Evolutionary conservation across 768 basidiomycete genomes (phyloP).

Genomic region (Imleria badia): DNA sequence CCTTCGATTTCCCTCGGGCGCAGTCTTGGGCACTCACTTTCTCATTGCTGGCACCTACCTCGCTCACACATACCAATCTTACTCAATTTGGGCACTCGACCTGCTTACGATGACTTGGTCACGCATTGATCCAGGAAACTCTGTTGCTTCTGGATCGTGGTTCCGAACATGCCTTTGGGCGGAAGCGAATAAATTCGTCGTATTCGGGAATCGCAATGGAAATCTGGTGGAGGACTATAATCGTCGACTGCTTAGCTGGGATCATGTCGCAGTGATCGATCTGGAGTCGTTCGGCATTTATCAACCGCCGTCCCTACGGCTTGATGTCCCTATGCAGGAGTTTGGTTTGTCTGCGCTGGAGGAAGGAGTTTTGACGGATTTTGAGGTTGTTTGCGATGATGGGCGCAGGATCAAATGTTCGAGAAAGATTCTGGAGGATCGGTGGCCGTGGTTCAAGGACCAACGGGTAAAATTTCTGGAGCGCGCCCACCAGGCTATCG

Average conservation of each 20-base stretch:
- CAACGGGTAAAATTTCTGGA: conserved; percentile 61
- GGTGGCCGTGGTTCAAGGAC: conserved; percentile 95
- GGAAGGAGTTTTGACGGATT: conserved; percentile 81
- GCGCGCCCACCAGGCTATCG: conserved; percentile 55
- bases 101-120: conserved; percentile 81
- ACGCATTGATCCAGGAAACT: conserved; percentile 84
- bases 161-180: conserved; percentile 90
- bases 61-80: conserved; percentile 90
- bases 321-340: conserved; percentile 75
- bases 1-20: conserved; percentile 93
- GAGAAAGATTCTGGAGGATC: conserved; percentile 77
- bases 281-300: conserved; percentile 96
- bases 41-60: conserved; percentile 96
- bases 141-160: conserved; percentile 89
- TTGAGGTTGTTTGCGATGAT: conserved; percentile 91
- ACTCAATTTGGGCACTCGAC: conserved; percentile 96
- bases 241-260: conserved; percentile 85
- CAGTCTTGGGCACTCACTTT: conserved; percentile 85
- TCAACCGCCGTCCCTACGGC: conserved; percentile 69
- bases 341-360: conserved; percentile 83
- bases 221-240: conserved; percentile 93
- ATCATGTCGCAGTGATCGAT: conserved; percentile 87
- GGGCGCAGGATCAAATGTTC: conserved; percentile 82
- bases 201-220: conserved; percentile 88
- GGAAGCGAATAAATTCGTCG: conserved; percentile 78